Evolutionary conservation across 208 protist genomes (phyloP).

Genomic region (Trypanosoma boissoni): DNA sequence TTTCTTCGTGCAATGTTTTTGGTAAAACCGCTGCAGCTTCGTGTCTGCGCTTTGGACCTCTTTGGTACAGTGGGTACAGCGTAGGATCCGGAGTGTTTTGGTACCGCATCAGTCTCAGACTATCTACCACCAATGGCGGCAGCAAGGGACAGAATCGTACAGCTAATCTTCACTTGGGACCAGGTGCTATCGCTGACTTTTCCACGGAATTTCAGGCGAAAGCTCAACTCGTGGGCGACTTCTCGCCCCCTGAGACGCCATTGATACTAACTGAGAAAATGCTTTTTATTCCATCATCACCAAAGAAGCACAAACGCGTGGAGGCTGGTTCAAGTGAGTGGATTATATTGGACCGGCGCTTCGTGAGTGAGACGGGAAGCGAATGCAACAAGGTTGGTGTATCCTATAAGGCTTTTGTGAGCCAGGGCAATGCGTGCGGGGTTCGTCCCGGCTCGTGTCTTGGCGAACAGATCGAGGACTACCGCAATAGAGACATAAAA

Average conservation of each 20-base stretch:
- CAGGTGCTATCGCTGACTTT: slow-evolving; percentile 32
- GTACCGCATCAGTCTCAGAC: slow-evolving; percentile 60
- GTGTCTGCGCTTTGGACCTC: slow-evolving; percentile 72
- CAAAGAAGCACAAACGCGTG: slow-evolving; percentile 35
- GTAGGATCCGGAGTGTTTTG: slow-evolving; percentile 50
- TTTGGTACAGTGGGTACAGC: slow-evolving; percentile 85
- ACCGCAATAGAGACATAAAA: slow-evolving; percentile 47
- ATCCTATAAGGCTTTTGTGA: slow-evolving; percentile 82
- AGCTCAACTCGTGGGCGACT: slow-evolving; percentile 73
- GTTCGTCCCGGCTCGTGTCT: slow-evolving; percentile 68
- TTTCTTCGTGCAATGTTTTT: slow-evolving; percentile 59
- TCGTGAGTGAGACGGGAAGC: slow-evolving; percentile 67
- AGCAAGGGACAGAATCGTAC: neutral
- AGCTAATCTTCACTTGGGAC: slow-evolving; percentile 46
- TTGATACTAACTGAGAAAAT: slow-evolving; percentile 57
- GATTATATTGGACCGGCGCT: slow-evolving; percentile 61
- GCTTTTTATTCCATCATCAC: slow-evolving; percentile 66
- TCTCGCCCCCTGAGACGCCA: slow-evolving; percentile 46
- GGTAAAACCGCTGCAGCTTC: slow-evolving; percentile 52
- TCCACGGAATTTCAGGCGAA: slow-evolving; percentile 37
- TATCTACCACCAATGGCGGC: slow-evolving; percentile 27
- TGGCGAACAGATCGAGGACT: slow-evolving; percentile 76
- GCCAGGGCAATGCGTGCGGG: slow-evolving; percentile 67
- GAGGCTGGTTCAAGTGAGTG: slow-evolving; percentile 58
- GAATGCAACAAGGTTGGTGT: slow-evolving; percentile 91